Base-by-base conservation (phyloP, 192 early-diverging fungal species). In the Coemansia sp. region DNA sequence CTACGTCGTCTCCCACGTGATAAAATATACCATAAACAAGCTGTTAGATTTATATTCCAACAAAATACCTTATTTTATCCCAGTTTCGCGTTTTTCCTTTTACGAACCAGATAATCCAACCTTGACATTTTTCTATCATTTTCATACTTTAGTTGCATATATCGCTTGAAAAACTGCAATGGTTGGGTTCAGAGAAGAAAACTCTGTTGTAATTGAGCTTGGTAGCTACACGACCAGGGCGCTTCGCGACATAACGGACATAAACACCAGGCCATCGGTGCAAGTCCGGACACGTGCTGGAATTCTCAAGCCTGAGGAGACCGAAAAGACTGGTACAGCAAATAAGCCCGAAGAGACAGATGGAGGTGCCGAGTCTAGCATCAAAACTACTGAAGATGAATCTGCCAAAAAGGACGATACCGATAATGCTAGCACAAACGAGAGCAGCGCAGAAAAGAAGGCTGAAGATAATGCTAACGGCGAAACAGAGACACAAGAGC, bases 201-300 rank as follows among this genome's bases (percentile, higher is more conserved):
- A 84, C 65, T 89, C 88, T 68, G 81, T 98, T 22, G 89, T 95
- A 13, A 86, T 98, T 55, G 91, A 95, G 78, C 82, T 89, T 24
- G 93, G 95, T 45, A 88, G 89, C 47, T 81, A 82, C 61, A 78
- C 55, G 21, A 89, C 87, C n/a, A 91, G 86, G 63, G 89, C 89
- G 14, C 87, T 90, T 44, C 82, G 83, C 53, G 84, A 86, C 64
- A 82, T 83, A 34, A 69, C 82, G 14, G 95, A 98, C 53, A 89
- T 90, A 15, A 86, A 88, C 65, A 82, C 84, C 40, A 65, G 78
- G 8, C 89, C 93, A 7, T 66, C 68, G n/a, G 79, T 88, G 53
- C 84, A 37, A 81, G 85, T 67, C 67, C 45, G 75, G 38, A 64
- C 56, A 15, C 68, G 61, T 19, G 58, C 66, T 0, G 64, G 71